Evolutionary conservation across 1,284 basidiomycete species (phyloP), one percentile per base, ranked within the genome.

Genomic region (Dichomitus squalens): DNA sequence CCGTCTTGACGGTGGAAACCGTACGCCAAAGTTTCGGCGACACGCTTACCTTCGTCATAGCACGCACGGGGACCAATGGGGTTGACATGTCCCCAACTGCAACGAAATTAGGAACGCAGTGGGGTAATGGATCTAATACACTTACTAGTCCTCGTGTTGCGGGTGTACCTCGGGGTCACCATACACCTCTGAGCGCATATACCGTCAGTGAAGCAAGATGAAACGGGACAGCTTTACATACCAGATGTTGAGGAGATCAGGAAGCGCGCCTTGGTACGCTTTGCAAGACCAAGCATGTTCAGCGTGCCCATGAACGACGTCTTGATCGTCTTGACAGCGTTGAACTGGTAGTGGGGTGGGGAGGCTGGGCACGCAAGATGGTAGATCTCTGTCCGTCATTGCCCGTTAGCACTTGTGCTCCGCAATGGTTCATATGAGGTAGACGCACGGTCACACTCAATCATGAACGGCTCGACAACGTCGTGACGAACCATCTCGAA

Each of bases 281-380:
- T 98, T 12, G 96, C 96, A n/a, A 99, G 84, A 58, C 94, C 96
- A 49, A 99, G 89, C 93, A 98, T 96, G 78, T 99, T 98, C 64
- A 96, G 79, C 7, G 95, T 96, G 48, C 96, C 96, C 83, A 96
- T 86, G 77, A 99, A 99, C 27, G 95, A 96, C 1, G 96, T 98
- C 77, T 98, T 98, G 79, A 98, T 87, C 18, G 95, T 98, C 77
- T 98, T 97, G 65, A 98, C 90, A 7, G 95, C 89, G 76, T 97
- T 95, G 74, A 90, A 93, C 72, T 97, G 95, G 75, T 97, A 96
- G 73, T 96, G 94, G 52, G 93, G 92, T 31, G 95, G 95, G 11
- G 95, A 97, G 20, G 95, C 95, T 21, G 95, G 95, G 73, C 95
- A 98, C 6, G 95, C 95, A 46, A 98, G 85, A 73, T 98, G 95